A percentile compares a stretch with the other conserved stretches of the same genome.
Conservation (phyloP, 306 rosid species). For the Clitoria ternatea region DNA sequence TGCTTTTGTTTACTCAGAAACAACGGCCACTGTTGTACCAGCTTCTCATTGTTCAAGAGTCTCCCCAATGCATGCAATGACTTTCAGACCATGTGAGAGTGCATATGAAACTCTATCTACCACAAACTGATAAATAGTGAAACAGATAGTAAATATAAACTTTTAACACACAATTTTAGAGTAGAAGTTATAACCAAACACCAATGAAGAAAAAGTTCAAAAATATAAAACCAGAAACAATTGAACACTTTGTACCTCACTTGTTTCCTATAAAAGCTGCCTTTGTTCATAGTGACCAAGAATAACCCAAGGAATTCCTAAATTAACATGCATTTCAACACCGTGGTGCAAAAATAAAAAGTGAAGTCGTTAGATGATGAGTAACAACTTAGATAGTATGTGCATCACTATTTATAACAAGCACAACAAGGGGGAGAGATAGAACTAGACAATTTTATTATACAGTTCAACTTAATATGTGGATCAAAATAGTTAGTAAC, state of each 20-base stretch:
- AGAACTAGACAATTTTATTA: background rate
- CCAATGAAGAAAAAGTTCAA: background rate
- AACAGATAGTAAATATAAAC: background rate
- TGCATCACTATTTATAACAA: background rate
- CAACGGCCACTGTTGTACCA: slow-evolving; percentile 55
- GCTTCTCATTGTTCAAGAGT: slow-evolving; percentile 88
- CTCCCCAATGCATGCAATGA: slow-evolving; percentile 87
- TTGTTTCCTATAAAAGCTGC: slow-evolving; percentile 59
- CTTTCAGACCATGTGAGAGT: slow-evolving; percentile 73
- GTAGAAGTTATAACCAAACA: background rate
- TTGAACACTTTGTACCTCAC: slow-evolving; percentile 47
- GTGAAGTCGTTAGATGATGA: background rate
- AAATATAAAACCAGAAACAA: background rate
- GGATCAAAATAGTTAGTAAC: background rate
- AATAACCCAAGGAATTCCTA: slow-evolving; percentile 77
- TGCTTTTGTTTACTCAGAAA: slow-evolving; percentile 85
- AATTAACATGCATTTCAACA: slow-evolving; percentile 78
- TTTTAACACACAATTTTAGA: slow-evolving; percentile 3
- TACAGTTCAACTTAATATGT: background rate
- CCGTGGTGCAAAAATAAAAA: slow-evolving; percentile 28
- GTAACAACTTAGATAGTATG: background rate
- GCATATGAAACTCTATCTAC: slow-evolving; percentile 88
- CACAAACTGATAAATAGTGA: slow-evolving; percentile 54
- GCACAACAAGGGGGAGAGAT: background rate
- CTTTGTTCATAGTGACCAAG: slow-evolving; percentile 83